Conservation (phyloP, 1,284 basidiomycete species). For the Sphaerobolus stellatus region DNA sequence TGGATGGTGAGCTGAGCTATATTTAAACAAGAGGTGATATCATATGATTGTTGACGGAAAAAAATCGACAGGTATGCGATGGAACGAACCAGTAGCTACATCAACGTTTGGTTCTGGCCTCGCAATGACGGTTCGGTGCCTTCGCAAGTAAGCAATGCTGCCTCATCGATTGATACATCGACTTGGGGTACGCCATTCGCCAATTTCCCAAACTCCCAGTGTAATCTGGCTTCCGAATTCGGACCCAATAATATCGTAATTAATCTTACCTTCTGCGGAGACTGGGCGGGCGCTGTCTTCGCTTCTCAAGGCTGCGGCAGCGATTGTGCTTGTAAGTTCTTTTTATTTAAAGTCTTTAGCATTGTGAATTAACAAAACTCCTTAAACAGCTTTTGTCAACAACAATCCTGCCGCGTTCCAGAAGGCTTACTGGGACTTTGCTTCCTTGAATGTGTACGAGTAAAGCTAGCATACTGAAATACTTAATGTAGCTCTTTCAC, state of each 20-base stretch:
- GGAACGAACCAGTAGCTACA: constrained; percentile 42
- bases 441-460: constrained; percentile 39
- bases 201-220: constrained; percentile 53
- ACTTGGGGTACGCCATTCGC: constrained; percentile 54
- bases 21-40: neutral
- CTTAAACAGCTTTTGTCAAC: constrained; percentile 53
- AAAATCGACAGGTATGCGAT: constrained; percentile 37
- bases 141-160: constrained; percentile 40
- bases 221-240: constrained; percentile 52
- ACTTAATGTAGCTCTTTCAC: too few species aligned
- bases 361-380: constrained; percentile 24
- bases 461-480: too few species aligned
- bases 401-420: constrained; percentile 62
- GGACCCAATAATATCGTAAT: constrained; percentile 61
- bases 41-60: neutral
- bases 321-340: constrained; percentile 46
- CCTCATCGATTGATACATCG: constrained; percentile 36
- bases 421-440: constrained; percentile 69
- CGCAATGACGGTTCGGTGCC: constrained; percentile 40
- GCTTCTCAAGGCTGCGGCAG: constrained; percentile 47
- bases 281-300: constrained; percentile 57
- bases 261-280: constrained; percentile 53
- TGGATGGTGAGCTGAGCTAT: constrained; percentile 44
- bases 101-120: constrained; percentile 55
- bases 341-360: constrained; percentile 1